A percentile compares a stretch with the other conserved stretches of the same genome.
These are phyloP conservation scores for Phoma sp. DNA, from an alignment of 2,329 filamentous ascomycete species.

Conservation along the genomic window DNA sequence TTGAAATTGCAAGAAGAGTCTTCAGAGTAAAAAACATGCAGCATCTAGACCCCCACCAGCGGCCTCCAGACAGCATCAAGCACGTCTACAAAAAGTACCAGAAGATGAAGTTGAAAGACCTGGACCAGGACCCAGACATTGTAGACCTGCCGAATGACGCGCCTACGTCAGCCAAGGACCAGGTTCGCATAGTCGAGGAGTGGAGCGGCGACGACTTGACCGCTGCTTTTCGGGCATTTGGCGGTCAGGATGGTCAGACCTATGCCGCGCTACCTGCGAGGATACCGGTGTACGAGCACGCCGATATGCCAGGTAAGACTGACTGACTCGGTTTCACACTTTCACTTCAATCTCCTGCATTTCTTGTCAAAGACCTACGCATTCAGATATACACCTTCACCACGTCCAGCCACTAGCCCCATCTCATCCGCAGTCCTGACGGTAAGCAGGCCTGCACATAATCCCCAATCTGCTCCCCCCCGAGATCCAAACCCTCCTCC, in stretches of 20 bases:
- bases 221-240: slow-evolving; percentile 34
- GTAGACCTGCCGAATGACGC: slow-evolving; percentile 41
- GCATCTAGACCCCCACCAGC: slow-evolving; percentile 74
- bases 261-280: slow-evolving; percentile 6
- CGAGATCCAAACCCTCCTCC: slow-evolving; percentile 69
- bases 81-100: slow-evolving; percentile 77
- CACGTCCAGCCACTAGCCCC: no score
- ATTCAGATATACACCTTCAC: no score
- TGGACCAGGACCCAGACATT: slow-evolving; percentile 57
- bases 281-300: slow-evolving; percentile 64
- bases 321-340: not conserved
- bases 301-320: slow-evolving; percentile 69
- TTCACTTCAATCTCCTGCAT: not conserved
- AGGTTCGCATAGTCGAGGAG: slow-evolving; percentile 33
- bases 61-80: slow-evolving; percentile 74
- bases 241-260: slow-evolving; percentile 18
- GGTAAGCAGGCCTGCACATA: slow-evolving; percentile 73
- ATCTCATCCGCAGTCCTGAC: slow-evolving; percentile 21
- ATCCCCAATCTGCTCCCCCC: slow-evolving; percentile 76
- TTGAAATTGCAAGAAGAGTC: no score
- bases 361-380: no score
- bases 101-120: slow-evolving; percentile 60
- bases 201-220: slow-evolving; percentile 27
- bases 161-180: slow-evolving; percentile 37
- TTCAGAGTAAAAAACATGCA: slow-evolving; percentile 27